A percentile compares a stretch with the other conserved stretches of the same genome.
phyloP scores from a whole-genome alignment of 2,329 filamentous ascomycete genomes.

The Colletotrichum destructivum region DNA sequence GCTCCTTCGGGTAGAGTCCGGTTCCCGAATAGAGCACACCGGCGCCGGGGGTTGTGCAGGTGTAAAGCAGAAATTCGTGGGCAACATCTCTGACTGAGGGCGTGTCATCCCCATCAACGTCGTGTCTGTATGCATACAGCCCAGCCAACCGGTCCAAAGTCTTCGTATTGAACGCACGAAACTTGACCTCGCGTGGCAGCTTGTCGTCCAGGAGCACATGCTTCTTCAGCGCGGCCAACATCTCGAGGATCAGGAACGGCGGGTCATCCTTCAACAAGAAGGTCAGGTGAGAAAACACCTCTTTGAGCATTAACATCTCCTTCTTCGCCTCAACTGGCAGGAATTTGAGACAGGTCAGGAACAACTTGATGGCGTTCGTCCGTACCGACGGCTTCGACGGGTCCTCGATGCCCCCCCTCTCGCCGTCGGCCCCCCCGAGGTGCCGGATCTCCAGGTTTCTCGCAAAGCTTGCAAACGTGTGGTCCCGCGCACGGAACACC shows the following conservation, averaged over 20 bases:
- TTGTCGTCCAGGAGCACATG: constrained; percentile 82
- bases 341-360: constrained; percentile 84
- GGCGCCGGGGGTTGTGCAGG: constrained; percentile 81
- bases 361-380: constrained; percentile 85
- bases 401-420: constrained; percentile 71
- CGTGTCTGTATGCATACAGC: constrained; percentile 76
- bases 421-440: constrained; percentile 48
- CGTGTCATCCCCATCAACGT: constrained; percentile 56
- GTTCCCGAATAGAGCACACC: constrained; percentile 83
- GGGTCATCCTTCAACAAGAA: constrained; percentile 85
- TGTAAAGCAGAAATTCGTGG: constrained; percentile 81
- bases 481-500: constrained; percentile 83
- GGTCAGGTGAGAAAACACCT: constrained; percentile 87
- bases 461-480: constrained; percentile 84
- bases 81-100: constrained; percentile 75
- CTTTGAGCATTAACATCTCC: constrained; percentile 84
- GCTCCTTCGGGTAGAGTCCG: constrained; percentile 87
- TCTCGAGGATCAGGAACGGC: constrained; percentile 80
- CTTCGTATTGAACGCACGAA: constrained; percentile 80
- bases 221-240: constrained; percentile 78
- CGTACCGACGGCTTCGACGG: constrained; percentile 82
- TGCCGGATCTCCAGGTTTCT: constrained; percentile 83
- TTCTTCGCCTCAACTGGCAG: constrained; percentile 83
- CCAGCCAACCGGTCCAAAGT: constrained; percentile 80
- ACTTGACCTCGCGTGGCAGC: constrained; percentile 82